phyloP scores from a whole-genome alignment of 1,284 basidiomycete species.

The Ceratobasidium sp. region DNA sequence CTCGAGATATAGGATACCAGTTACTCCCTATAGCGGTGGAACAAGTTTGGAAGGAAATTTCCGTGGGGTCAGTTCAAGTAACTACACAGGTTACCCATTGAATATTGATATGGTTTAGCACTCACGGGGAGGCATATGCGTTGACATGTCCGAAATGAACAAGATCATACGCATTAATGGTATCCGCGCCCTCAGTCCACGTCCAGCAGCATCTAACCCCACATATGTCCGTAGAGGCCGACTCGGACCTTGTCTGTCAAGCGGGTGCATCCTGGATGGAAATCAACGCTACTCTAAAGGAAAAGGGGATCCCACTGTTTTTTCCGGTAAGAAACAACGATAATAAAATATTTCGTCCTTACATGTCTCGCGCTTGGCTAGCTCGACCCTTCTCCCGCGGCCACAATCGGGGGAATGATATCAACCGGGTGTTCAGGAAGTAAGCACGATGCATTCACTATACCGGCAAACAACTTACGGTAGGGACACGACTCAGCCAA shows the following conservation, averaged over 20 bases:
- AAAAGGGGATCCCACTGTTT: conserved; percentile 80
- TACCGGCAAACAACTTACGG: background rate
- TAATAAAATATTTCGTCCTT: background rate
- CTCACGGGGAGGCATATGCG: conserved; percentile 73
- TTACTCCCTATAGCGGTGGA: conserved; percentile 73
- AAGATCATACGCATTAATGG: conserved; percentile 79
- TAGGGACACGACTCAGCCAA: conserved; percentile 63
- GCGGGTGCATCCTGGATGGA: conserved; percentile 88
- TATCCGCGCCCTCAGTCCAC: conserved; percentile 46
- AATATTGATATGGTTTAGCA: conserved; percentile 17
- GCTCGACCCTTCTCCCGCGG: conserved; percentile 79
- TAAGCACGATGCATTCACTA: conserved; percentile 49
- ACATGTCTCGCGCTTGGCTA: conserved; percentile 45
- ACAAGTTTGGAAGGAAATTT: conserved; percentile 73
- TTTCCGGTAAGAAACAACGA: conserved; percentile 69
- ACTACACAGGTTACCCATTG: conserved; percentile 1
- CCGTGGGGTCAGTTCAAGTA: conserved; percentile 58
- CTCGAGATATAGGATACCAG: conserved; percentile 67
- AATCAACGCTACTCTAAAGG: conserved; percentile 75
- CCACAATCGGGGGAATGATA: conserved; percentile 92
- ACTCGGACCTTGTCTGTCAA: conserved; percentile 83
- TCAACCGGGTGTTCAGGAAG: conserved; percentile 83
- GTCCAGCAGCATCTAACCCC: background rate
- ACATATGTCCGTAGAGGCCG: conserved; percentile 59
- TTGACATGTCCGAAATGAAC: conserved; percentile 88